Conservation (phyloP, 257 asterid species). For the Penstemon newberryi region DNA sequence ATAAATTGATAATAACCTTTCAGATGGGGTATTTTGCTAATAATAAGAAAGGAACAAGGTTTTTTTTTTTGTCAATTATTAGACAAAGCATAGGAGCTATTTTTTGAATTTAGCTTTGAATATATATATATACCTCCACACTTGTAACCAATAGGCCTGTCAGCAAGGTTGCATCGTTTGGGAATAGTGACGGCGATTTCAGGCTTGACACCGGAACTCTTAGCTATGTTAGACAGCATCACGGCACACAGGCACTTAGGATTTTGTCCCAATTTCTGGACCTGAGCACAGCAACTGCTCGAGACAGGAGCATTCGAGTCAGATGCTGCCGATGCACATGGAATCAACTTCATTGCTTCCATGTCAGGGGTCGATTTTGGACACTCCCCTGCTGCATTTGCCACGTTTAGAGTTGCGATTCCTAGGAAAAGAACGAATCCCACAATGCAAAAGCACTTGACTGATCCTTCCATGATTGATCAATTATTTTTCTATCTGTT, state of each 20-base stretch:
- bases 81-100: too few species aligned
- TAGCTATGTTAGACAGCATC: constrained; percentile 67
- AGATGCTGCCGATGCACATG: constrained; percentile 62
- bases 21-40: too few species aligned
- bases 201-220: constrained; percentile 52
- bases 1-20: too few species aligned
- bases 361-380: constrained; percentile 50
- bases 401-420: constrained; percentile 23
- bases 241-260: constrained; percentile 74
- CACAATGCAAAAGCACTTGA: constrained; percentile 35
- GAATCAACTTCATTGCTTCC: constrained; percentile 66
- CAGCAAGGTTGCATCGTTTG: constrained; percentile 64
- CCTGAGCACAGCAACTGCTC: constrained; percentile 52
- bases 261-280: constrained; percentile 52
- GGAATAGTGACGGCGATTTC: constrained; percentile 64
- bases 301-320: constrained; percentile 48
- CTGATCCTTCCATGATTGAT: constrained; percentile 26
- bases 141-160: constrained; percentile 75
- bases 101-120: background rate
- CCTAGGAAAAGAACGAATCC: constrained; percentile 33
- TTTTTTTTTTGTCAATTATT: too few species aligned
- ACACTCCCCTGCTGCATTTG: constrained; percentile 61
- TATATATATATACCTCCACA: constrained; percentile 52
- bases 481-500: background rate
- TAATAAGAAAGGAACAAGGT: too few species aligned